Evolutionary conservation across 345 rosid species (phyloP).

Genomic region (Eutrema japonicum): DNA sequence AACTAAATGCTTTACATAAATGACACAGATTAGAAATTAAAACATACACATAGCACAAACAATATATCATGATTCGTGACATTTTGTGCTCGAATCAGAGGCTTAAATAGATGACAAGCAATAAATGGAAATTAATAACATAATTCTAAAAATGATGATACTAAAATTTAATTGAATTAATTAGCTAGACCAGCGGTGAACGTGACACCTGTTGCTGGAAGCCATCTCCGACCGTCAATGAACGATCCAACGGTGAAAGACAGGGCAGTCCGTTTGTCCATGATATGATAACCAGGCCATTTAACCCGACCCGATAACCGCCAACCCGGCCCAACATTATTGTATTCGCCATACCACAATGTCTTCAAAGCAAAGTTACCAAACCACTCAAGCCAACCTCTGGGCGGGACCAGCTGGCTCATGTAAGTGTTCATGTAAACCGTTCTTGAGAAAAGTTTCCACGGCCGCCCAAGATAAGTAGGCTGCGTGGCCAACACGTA

Average conservation of each 20-base stretch:
- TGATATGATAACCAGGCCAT: conserved; percentile 85
- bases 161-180: conserved; percentile 18
- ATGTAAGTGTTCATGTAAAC: conserved; percentile 75
- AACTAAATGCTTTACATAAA: not conserved
- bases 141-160: not conserved
- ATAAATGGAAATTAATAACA: not conserved
- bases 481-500: conserved; percentile 63
- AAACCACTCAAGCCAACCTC: conserved; percentile 90
- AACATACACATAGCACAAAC: not conserved
- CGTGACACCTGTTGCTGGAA: conserved; percentile 64
- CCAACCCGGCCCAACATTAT: conserved; percentile 71
- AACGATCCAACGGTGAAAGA: conserved; percentile 66
- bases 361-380: conserved; percentile 69
- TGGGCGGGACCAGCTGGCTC: conserved; percentile 66
- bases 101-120: not conserved
- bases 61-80: not conserved
- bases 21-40: not conserved
- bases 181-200: conserved; percentile 63
- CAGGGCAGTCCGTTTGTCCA: conserved; percentile 56
- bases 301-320: conserved; percentile 52
- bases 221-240: conserved; percentile 70
- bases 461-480: conserved; percentile 85
- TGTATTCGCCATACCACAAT: conserved; percentile 82
- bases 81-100: not conserved
- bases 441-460: conserved; percentile 89